Base-by-base conservation (phyloP, 192 early-diverging fungal genomes). In the Lobosporangium transversale region DNA sequence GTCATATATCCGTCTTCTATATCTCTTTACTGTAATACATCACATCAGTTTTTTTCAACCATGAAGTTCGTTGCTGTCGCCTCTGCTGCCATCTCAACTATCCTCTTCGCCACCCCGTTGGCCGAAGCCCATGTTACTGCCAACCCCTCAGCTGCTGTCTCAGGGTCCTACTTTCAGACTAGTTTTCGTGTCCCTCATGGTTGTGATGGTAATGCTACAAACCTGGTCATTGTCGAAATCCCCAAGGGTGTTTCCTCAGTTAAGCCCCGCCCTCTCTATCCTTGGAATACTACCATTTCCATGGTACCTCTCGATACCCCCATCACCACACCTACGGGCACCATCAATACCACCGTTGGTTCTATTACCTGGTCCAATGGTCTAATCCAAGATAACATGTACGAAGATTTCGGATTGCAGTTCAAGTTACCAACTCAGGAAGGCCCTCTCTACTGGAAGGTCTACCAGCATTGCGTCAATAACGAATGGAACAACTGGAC, bases 171-270 rank as follows among this genome's bases (percentile, higher is more conserved):
- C 63, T 62, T 76, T 53, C 71, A 76, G 58, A 53, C 71, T 53
- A 76, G 66, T 58, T 76, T 76, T 64, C 71, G 71, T 43, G 71
- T 76, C 45, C 71, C 71, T 24, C 71, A 76, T 50, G 71, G 71
- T 23, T 76, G 71, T 15, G 64, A 76, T 24, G 71, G 71, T 20
- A 76, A 76, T 53, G 31, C 63, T 26, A 76, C 71, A 43, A 64
- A 76, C 51, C 17, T 53, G 26, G 63, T 76, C 53, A 76, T 60
- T 48, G 29, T 76, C 36, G 56, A 76, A 58, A 66, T 76, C 53
- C 71, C 71, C 56, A 66, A 76, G 71, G 53, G 58, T 24, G 71
- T 76, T 21, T 44, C 71, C 52, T 59, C 71, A 17, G 71, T 76
- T 64, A 76, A 66, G 63, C 71, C 71, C 51, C 55, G 44, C 27